Evolutionary conservation across 169 alveolate species (phyloP).

Genomic region (Plasmodium falciparum): DNA sequence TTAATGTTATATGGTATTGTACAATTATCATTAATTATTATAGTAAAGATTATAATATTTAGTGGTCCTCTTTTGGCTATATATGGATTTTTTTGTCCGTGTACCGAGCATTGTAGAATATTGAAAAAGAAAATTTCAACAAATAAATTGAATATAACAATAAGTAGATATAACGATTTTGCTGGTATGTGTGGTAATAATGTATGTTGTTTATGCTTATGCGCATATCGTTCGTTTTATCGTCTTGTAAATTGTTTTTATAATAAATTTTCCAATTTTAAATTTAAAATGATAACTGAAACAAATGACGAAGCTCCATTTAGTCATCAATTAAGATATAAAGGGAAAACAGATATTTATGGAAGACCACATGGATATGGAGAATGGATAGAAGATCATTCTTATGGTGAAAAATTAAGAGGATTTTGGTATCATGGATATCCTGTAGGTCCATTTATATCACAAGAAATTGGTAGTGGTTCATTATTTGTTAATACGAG

Average conservation of each 20-base stretch:
- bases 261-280: constrained; percentile 43
- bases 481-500: constrained; percentile 85
- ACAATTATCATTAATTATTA: constrained; percentile 78
- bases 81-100: constrained; percentile 85
- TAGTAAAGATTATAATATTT: constrained; percentile 78
- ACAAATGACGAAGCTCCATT: constrained; percentile 82
- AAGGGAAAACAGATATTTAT: constrained; percentile 88
- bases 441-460: constrained; percentile 92
- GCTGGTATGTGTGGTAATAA: constrained; percentile 85
- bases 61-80: constrained; percentile 84
- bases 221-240: constrained; percentile 82
- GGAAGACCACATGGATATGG: constrained; percentile 93
- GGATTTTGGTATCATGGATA: constrained; percentile 93
- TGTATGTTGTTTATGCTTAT: constrained; percentile 82
- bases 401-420: constrained; percentile 87
- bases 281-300: constrained; percentile 43
- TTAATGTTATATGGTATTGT: constrained; percentile 78
- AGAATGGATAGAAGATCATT: constrained; percentile 92
- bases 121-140: constrained; percentile 74
- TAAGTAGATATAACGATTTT: constrained; percentile 85
- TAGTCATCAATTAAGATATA: constrained; percentile 88
- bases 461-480: constrained; percentile 92
- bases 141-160: constrained; percentile 79
- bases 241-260: constrained; percentile 77
- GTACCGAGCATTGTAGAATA: constrained; percentile 86